Percentiles rank a stretch among this genome's conserved stretches.
Conservation (phyloP, 495 filamentous ascomycete species). For the Penicillium parvum region DNA sequence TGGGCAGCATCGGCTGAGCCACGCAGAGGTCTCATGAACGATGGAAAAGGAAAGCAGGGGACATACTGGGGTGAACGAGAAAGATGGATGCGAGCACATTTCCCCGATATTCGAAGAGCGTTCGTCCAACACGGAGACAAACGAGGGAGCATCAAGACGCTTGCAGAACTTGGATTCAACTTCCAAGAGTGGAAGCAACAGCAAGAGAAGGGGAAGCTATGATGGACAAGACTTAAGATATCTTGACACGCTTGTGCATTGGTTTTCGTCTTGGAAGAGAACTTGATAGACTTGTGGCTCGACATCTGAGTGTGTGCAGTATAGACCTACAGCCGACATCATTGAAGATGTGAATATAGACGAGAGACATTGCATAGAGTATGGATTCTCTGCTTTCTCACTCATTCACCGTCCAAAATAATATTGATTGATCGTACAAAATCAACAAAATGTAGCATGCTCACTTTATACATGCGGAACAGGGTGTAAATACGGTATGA, state of each 20-base stretch:
- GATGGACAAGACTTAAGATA: not conserved
- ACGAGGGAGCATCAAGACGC: constrained; percentile 37
- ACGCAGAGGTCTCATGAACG: constrained; percentile 38
- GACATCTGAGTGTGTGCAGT: no score
- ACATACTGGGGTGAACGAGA: constrained; percentile 63
- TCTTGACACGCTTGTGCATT: no score
- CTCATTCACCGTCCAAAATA: no score
- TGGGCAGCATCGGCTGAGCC: constrained; percentile 50
- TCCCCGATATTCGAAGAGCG: constrained; percentile 51
- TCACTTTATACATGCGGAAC: no score
- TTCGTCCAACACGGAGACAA: constrained; percentile 47
- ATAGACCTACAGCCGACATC: no score
- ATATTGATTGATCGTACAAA: no score
- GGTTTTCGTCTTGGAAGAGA: no score
- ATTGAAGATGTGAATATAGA: no score
- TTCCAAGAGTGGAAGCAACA: constrained; percentile 39
- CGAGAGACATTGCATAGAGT: no score
- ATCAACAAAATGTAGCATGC: no score
- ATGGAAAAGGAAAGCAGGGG: constrained; percentile 57
- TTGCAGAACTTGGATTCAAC: constrained; percentile 59
- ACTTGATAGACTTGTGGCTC: no score
- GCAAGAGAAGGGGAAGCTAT: not conserved
- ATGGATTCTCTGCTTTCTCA: no score
- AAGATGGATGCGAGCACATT: constrained; percentile 56
- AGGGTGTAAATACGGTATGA: not conserved